Conservation (phyloP, 805 yeast species). For the Candida endomychidarum region DNA sequence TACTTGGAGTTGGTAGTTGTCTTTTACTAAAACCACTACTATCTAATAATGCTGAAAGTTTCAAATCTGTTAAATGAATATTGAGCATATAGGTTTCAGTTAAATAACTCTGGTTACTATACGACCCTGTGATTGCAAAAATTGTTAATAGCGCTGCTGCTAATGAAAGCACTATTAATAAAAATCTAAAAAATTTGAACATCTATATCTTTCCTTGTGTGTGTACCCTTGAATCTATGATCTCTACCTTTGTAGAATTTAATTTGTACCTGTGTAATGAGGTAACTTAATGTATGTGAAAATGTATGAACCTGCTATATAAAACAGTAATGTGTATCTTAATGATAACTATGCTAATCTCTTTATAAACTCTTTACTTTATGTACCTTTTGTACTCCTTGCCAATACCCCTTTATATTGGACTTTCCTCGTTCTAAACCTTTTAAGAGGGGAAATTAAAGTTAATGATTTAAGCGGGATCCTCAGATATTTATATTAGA, state of each 20-base stretch:
- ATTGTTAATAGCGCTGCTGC: slow-evolving; percentile 30
- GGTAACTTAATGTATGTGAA: no score
- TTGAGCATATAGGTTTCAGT: slow-evolving; percentile 37
- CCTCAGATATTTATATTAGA: background rate
- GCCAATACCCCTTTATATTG: slow-evolving; percentile 1
- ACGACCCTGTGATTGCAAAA: slow-evolving; percentile 42
- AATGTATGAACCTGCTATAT: no score
- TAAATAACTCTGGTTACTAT: slow-evolving; percentile 31
- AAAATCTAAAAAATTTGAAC: slow-evolving; percentile 33
- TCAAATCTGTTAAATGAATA: slow-evolving; percentile 33
- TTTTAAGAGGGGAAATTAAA: background rate
- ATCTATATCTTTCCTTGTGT: slow-evolving; percentile 16
- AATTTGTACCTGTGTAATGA: no score
- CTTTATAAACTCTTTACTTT: no score
- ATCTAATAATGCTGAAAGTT: slow-evolving; percentile 30
- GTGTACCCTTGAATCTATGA: no score
- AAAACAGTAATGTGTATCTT: no score
- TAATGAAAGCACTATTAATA: slow-evolving; percentile 33
- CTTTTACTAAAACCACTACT: slow-evolving; percentile 16
- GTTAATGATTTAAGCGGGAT: background rate
- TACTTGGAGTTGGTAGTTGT: slow-evolving; percentile 5
- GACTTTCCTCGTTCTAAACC: slow-evolving; percentile 5
- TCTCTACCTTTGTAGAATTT: background rate
- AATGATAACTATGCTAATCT: background rate
- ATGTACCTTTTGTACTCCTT: no score